Percentiles rank a stretch among this genome's conserved stretches.
phyloP scores from a whole-genome alignment of 208 protist species.

The Crithidia fasciculata region DNA sequence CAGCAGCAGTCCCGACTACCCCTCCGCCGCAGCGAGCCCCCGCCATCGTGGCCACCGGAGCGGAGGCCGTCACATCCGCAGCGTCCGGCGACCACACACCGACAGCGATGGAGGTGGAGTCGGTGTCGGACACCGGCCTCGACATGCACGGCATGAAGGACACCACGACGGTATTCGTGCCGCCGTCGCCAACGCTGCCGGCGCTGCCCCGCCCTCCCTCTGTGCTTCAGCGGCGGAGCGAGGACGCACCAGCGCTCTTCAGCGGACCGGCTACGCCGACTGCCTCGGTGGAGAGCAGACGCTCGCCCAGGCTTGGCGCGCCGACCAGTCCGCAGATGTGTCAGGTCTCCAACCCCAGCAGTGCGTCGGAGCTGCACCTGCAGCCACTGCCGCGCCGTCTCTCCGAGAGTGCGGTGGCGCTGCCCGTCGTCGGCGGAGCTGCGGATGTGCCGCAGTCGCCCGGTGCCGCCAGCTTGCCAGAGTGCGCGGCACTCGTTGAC shows the following conservation, averaged over 20 bases:
- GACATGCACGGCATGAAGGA: not conserved
- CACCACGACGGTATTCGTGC: not conserved
- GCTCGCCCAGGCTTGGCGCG: not conserved
- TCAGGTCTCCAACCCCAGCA: not conserved
- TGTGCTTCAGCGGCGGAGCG: too few species aligned
- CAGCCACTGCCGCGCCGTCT: constrained; percentile 8
- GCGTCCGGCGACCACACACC: not conserved
- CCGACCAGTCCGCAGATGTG: not conserved
- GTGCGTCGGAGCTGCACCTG: constrained; percentile 2
- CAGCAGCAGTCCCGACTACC: not conserved
- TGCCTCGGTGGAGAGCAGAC: not conserved
- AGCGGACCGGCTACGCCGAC: not conserved
- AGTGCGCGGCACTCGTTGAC: not conserved
- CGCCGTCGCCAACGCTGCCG: not conserved
- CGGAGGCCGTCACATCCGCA: too few species aligned
- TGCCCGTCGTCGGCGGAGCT: not conserved
- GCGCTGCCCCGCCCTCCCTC: not conserved
- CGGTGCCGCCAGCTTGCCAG: not conserved
- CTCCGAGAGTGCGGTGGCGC: constrained; percentile 3
- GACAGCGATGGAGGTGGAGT: constrained; percentile 7
- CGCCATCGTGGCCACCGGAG: too few species aligned
- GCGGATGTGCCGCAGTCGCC: not conserved
- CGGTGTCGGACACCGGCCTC: constrained; percentile 7
- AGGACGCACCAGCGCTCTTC: too few species aligned
- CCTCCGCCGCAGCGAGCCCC: too few species aligned